Conservation (phyloP, 139 green algal genomes). For the Coelastrella sp. region DNA sequence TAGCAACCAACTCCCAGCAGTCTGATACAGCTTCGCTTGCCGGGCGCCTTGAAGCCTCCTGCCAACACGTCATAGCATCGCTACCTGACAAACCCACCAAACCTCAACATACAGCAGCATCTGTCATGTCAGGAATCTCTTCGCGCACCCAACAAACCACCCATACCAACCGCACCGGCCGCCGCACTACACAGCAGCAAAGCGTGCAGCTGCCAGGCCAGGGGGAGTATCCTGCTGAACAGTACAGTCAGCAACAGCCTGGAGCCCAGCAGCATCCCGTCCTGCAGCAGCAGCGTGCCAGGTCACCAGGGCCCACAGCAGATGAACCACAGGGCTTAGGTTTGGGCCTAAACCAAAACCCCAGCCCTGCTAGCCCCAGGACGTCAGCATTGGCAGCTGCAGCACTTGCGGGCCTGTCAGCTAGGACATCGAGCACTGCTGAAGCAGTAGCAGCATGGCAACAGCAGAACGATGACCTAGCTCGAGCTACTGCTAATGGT, state of each 20-base stretch:
- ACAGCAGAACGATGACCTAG: neutral
- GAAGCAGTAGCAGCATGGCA: constrained; percentile 8
- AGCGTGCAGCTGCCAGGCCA: neutral
- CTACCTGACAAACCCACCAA: neutral
- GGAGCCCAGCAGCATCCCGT: neutral
- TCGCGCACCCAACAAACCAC: neutral
- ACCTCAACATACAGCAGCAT: neutral
- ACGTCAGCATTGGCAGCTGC: neutral
- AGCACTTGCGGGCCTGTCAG: neutral
- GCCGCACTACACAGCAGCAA: neutral
- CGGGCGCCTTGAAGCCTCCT: neutral
- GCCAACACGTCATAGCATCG: constrained; percentile 12
- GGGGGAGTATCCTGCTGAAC: neutral
- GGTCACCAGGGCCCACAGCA: neutral
- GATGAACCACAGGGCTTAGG: neutral
- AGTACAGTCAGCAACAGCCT: neutral
- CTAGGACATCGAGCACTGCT: neutral
- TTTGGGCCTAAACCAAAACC: neutral
- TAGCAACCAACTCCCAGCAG: neutral
- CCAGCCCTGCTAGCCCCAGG: neutral
- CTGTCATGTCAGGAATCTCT: neutral
- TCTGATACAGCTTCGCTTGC: neutral
- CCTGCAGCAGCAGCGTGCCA: neutral
- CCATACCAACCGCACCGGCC: neutral
- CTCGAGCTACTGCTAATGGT: neutral